These are phyloP conservation scores for Colletotrichum sojae DNA, from an alignment of 2,329 filamentous ascomycete species.

Conservation along the genomic window DNA sequence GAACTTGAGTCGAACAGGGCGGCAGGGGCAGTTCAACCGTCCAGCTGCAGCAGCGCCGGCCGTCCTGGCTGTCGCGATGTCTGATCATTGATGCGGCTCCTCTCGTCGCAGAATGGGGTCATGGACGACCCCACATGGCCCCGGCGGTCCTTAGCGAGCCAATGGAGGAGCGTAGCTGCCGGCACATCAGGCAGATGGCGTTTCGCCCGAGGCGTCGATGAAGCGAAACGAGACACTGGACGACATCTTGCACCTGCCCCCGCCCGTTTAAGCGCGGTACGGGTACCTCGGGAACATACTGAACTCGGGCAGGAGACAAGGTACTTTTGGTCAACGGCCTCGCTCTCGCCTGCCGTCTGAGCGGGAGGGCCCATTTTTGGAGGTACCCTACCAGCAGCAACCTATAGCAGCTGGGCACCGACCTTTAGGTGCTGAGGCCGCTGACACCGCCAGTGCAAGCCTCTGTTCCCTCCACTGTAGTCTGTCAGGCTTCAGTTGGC, in stretches of 20 bases:
- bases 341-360: slow-evolving; percentile 1
- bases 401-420: too few relatives aligned
- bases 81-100: slow-evolving; percentile 53
- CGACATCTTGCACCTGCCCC: slow-evolving; percentile 14
- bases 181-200: slow-evolving; percentile 51
- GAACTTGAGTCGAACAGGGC: slow-evolving; percentile 37
- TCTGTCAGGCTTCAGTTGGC: slow-evolving; percentile 3
- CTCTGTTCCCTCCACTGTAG: not conserved
- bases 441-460: not conserved
- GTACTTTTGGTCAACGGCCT: not conserved
- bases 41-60: too few relatives aligned
- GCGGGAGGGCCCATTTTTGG: slow-evolving; percentile 17
- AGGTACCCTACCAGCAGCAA: not conserved
- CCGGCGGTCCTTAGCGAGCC: slow-evolving; percentile 40
- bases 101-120: slow-evolving; percentile 51
- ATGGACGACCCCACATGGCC: slow-evolving; percentile 40
- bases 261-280: slow-evolving; percentile 29
- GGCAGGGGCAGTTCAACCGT: slow-evolving; percentile 17
- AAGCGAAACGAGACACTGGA: slow-evolving; percentile 51
- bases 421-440: not conserved
- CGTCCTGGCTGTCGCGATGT: slow-evolving; percentile 17
- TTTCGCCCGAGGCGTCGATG: slow-evolving; percentile 57
- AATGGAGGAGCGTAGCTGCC: slow-evolving; percentile 43
- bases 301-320: not conserved
- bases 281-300: not conserved